Evolutionary conservation across 2,329 filamentous ascomycete species (phyloP).

Genomic region (Mollisiaceae sp.): DNA sequence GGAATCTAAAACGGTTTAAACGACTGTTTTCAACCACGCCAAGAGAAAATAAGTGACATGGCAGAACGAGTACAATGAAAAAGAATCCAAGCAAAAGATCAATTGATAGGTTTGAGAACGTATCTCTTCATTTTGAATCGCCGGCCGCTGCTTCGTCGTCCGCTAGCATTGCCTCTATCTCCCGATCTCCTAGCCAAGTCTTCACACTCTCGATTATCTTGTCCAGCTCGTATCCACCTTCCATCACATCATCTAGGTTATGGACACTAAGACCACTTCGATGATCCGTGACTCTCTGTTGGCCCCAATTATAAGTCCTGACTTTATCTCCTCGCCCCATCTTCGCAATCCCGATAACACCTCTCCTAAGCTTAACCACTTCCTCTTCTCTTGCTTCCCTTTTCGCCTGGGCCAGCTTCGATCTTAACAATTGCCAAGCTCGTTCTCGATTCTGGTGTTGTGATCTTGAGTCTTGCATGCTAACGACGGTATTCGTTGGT

Average conservation of each 20-base stretch:
- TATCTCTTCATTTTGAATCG: slow-evolving; percentile 27
- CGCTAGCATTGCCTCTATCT: slow-evolving; percentile 63
- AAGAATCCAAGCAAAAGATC: neutral
- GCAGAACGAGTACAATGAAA: neutral
- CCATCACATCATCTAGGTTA: slow-evolving; percentile 68
- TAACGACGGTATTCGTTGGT: slow-evolving; percentile 84
- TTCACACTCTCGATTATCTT: slow-evolving; percentile 72
- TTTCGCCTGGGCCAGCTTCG: slow-evolving; percentile 78
- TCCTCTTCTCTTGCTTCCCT: slow-evolving; percentile 86
- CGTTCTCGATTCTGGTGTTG: slow-evolving; percentile 87
- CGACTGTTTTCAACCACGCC: too few species aligned
- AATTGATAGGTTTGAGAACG: neutral
- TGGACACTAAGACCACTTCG: slow-evolving; percentile 69
- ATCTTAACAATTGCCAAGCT: slow-evolving; percentile 85
- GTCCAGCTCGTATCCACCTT: slow-evolving; percentile 66
- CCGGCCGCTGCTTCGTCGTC: slow-evolving; percentile 49
- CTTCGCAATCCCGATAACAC: slow-evolving; percentile 77
- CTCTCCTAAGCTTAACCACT: slow-evolving; percentile 73
- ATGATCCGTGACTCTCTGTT: slow-evolving; percentile 76
- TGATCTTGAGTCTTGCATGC: slow-evolving; percentile 90
- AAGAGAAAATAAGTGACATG: neutral
- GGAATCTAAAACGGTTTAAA: too few species aligned
- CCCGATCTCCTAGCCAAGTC: slow-evolving; percentile 68
- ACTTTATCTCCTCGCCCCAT: slow-evolving; percentile 95
- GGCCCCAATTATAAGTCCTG: slow-evolving; percentile 73